A percentile compares a stretch with the other conserved stretches of the same genome.
These are phyloP conservation scores for Smittium mucronatum DNA, from an alignment of 371 early-diverging fungal genomes.

Conservation along the genomic window DNA sequence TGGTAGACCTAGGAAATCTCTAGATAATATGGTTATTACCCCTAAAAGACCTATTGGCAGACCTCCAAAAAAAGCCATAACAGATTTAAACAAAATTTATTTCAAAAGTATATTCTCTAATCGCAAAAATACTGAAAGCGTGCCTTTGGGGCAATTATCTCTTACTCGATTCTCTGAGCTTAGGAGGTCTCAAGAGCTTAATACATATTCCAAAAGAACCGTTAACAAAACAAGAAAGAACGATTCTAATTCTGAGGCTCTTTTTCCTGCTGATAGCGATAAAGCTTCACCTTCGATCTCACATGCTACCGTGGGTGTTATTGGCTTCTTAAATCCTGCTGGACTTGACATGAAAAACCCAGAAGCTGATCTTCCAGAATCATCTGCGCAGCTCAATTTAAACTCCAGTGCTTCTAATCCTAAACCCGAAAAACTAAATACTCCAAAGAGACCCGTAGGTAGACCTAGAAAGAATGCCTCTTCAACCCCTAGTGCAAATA, in stretches of 20 bases:
- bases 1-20: neutral
- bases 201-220: neutral
- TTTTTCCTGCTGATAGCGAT: neutral
- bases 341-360: neutral
- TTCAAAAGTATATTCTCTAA: neutral
- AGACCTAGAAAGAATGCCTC: neutral
- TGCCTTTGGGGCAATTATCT: neutral
- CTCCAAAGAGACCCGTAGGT: neutral
- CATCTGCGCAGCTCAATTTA: neutral
- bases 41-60: neutral
- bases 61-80: neutral
- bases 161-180: neutral
- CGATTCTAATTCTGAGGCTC: neutral
- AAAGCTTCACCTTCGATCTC: neutral
- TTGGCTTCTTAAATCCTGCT: no score
- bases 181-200: neutral
- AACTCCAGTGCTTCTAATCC: neutral
- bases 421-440: neutral
- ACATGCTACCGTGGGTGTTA: neutral
- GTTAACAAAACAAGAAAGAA: neutral
- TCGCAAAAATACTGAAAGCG: neutral
- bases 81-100: neutral
- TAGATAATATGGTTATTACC: neutral
- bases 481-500: neutral
- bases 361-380: neutral